phyloP scores from a whole-genome alignment of 495 filamentous ascomycete genomes.

The Hypoxylon intermedium region DNA sequence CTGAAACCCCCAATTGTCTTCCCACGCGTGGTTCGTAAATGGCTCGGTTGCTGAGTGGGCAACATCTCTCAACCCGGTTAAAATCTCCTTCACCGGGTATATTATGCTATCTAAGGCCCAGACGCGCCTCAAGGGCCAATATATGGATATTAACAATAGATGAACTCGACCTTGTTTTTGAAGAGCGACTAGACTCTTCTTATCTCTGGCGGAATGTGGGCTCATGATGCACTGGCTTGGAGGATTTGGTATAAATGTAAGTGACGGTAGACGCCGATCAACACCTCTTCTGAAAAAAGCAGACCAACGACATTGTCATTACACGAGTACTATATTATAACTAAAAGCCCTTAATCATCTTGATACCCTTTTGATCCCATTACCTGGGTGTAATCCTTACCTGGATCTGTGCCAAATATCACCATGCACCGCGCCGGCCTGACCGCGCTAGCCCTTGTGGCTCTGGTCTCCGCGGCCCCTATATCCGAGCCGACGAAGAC shows the following conservation, averaged over 20 bases:
- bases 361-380: constrained; percentile 7
- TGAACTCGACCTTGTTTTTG: constrained; percentile 37
- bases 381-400: constrained; percentile 12
- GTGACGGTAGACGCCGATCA: constrained; percentile 30
- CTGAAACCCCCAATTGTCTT: constrained; percentile 16
- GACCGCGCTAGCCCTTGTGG: constrained; percentile 38
- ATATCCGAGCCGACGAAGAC: constrained; percentile 37
- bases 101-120: constrained; percentile 38
- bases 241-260: constrained; percentile 31
- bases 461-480: constrained; percentile 38
- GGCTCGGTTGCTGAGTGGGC: constrained; percentile 35
- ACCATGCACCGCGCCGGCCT: constrained; percentile 38
- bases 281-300: constrained; percentile 18
- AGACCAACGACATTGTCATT: constrained; percentile 13
- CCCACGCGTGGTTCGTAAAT: constrained; percentile 26
- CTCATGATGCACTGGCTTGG: constrained; percentile 20
- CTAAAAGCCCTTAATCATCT: constrained; percentile 6
- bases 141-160: constrained; percentile 45
- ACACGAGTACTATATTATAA: constrained; percentile 1
- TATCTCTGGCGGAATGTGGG: constrained; percentile 32
- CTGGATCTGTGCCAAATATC: constrained; percentile 6
- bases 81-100: constrained; percentile 40
- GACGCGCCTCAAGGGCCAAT: constrained; percentile 33
- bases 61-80: constrained; percentile 42
- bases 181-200: constrained; percentile 28